Conservation (phyloP, 176 grass and related monocot genomes). For the Triticum monococcum region DNA sequence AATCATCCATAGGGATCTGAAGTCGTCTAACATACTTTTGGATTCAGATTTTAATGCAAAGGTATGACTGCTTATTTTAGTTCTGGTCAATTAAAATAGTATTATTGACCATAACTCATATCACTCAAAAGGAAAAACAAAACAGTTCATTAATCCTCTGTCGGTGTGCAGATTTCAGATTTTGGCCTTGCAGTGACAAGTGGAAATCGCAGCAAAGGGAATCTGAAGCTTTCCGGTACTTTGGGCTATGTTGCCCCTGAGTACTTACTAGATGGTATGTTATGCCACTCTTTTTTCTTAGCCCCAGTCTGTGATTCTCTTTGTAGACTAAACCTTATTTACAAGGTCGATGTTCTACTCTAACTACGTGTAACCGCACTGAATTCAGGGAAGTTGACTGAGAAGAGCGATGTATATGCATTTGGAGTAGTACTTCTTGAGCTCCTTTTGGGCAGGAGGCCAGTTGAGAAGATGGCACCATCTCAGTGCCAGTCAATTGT, state of each 20-base stretch:
- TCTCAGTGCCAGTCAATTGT: constrained; percentile 90
- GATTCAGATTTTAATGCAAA: constrained; percentile 88
- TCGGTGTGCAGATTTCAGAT: constrained; percentile 76
- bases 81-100: constrained; percentile 25
- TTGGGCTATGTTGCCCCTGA: constrained; percentile 91
- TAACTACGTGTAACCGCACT: constrained; percentile 21
- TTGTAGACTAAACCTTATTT: not conserved
- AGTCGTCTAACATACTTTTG: constrained; percentile 96
- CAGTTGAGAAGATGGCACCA: constrained; percentile 80
- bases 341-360: not conserved
- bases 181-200: constrained; percentile 80
- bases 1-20: constrained; percentile 95
- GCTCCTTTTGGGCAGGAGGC: constrained; percentile 85
- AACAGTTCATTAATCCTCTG: not conserved
- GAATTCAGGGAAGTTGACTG: constrained; percentile 87
- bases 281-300: not conserved
- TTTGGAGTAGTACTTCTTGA: constrained; percentile 97
- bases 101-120: not conserved
- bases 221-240: constrained; percentile 80
- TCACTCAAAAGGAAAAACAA: not conserved
- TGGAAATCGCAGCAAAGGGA: constrained; percentile 69
- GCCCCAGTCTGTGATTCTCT: not conserved
- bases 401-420: constrained; percentile 98
- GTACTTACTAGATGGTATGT: constrained; percentile 83
- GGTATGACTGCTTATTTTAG: constrained; percentile 47